Base-by-base conservation (phyloP, 352 stramenopile genomes). In the Phytopythium delawarense region DNA sequence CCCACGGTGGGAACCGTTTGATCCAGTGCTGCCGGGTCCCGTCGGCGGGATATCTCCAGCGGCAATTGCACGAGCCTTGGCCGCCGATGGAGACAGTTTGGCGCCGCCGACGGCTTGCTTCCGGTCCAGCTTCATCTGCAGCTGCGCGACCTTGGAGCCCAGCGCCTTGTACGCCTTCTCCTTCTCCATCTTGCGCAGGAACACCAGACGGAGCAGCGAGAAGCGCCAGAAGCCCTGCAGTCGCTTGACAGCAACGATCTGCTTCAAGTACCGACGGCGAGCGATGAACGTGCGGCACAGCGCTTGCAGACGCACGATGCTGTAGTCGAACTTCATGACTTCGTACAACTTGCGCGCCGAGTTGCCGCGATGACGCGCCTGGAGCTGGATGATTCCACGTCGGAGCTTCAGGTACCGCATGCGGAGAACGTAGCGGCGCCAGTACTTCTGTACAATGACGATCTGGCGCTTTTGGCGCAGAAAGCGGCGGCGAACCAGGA, bases 141-240 rank as follows among this genome's bases (percentile, higher is more conserved):
- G 51, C 39, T 86, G 76, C 7, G 82, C 77, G 32, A 91, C 82
- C 66, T 91, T 91, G 1, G 78, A 89, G 12, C 82, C 81, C 25
- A 91, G 63, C 28, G 72, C 82, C 45, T 89, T 88, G 62, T 89
- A 87, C 32, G 84, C 77, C 64, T 91, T 89, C 58, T 91, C 80
- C 59, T 91, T 91, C 61, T 89, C 84, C 79, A 95, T 92, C 37
- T 89, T 87, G 20, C 73, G 72, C 51, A 92, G 46, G 59, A 93
- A 92, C 9, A 92, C 82, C 8, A 89, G 66, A 4, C 86, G 86
- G 35, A 92, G 66, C 11, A 92, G 68, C 16, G 79, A 87, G 58
- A 92, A 88, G 45, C 86, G 80, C 65, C 81, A 93, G 45, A 93
- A 95, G 42, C 79, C 72, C 67, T 95, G 86, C 21, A 95, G 72